Conservation (phyloP, 805 yeast genomes). For the Wickerhamomyces chaumierensis region DNA sequence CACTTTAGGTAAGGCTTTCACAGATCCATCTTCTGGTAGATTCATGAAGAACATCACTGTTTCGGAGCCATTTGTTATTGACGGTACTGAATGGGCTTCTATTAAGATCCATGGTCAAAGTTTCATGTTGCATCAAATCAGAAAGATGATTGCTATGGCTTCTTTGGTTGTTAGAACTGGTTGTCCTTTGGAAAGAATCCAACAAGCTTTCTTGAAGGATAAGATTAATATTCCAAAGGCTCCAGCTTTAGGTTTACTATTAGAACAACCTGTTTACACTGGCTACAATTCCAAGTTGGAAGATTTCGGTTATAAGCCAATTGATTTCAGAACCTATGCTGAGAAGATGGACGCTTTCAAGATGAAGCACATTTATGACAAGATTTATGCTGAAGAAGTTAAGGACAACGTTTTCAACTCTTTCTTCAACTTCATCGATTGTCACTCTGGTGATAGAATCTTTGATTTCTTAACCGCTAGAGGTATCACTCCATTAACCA, state of each 20-base stretch:
- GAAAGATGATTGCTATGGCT: constrained; percentile 97
- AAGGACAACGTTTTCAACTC: constrained; percentile 83
- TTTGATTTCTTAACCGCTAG: constrained; percentile 31
- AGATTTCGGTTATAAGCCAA: constrained; percentile 65
- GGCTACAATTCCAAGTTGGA: constrained; percentile 64
- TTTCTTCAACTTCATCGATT: constrained; percentile 83
- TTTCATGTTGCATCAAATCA: constrained; percentile 94
- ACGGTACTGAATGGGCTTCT: constrained; percentile 92
- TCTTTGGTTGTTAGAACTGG: constrained; percentile 78
- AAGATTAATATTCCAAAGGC: constrained; percentile 93
- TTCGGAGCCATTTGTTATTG: constrained; percentile 81
- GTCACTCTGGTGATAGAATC: constrained; percentile 49
- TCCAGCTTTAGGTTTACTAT: constrained; percentile 84
- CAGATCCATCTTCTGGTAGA: constrained; percentile 77
- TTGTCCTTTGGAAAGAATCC: constrained; percentile 65
- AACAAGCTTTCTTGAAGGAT: constrained; percentile 61
- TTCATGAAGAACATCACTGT: constrained; percentile 72
- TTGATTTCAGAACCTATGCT: constrained; percentile 57
- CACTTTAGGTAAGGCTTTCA: constrained; percentile 70
- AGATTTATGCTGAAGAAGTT: constrained; percentile 83
- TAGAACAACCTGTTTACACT: constrained; percentile 88
- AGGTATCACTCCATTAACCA: constrained; percentile 22
- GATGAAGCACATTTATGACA: constrained; percentile 79
- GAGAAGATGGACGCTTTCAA: constrained; percentile 77
- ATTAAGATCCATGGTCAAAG: constrained; percentile 97